Evolutionary conservation across 2,329 filamentous ascomycete genomes (phyloP).

Genomic region (Penicillium carneum): DNA sequence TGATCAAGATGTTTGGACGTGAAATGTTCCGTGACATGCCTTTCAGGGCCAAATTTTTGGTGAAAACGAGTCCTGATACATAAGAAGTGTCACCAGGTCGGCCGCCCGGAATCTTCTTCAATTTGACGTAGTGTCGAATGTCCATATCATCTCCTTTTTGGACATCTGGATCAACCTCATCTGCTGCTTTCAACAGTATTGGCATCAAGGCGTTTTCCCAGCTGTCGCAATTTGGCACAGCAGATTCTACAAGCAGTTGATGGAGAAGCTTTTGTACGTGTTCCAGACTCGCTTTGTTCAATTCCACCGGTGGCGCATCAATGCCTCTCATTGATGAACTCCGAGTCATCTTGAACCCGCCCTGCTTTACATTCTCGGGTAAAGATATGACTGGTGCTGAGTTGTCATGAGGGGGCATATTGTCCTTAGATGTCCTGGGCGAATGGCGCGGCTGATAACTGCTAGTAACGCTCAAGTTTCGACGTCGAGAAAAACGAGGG

Average conservation of each 20-base stretch:
- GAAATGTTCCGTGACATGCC: constrained; percentile 89
- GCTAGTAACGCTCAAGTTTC: constrained; percentile 85
- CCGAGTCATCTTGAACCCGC: constrained; percentile 66
- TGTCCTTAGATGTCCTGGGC: constrained; percentile 70
- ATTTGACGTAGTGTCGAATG: constrained; percentile 93
- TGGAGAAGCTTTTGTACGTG: constrained; percentile 86
- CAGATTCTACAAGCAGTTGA: constrained; percentile 80
- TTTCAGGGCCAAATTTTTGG: constrained; percentile 94
- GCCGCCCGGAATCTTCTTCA: constrained; percentile 94
- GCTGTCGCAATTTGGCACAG: constrained; percentile 73
- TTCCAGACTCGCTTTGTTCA: constrained; percentile 84
- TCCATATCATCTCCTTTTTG: constrained; percentile 93
- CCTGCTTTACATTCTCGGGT: constrained; percentile 45
- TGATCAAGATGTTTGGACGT: constrained; percentile 85
- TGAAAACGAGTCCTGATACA: constrained; percentile 94
- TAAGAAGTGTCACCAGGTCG: constrained; percentile 92
- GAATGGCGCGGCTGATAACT: constrained; percentile 74
- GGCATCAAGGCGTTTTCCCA: constrained; percentile 93
- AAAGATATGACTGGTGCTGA: constrained; percentile 51
- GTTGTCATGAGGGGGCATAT: constrained; percentile 51
- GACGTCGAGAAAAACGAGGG: constrained; percentile 70
- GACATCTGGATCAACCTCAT: constrained; percentile 93
- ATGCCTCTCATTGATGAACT: constrained; percentile 83
- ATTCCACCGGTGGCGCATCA: constrained; percentile 76
- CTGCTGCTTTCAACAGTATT: constrained; percentile 86